A percentile compares a stretch with the other conserved stretches of the same genome.
Conservation (phyloP, 23 red algal species). For the Chondrus crispus region DNA sequence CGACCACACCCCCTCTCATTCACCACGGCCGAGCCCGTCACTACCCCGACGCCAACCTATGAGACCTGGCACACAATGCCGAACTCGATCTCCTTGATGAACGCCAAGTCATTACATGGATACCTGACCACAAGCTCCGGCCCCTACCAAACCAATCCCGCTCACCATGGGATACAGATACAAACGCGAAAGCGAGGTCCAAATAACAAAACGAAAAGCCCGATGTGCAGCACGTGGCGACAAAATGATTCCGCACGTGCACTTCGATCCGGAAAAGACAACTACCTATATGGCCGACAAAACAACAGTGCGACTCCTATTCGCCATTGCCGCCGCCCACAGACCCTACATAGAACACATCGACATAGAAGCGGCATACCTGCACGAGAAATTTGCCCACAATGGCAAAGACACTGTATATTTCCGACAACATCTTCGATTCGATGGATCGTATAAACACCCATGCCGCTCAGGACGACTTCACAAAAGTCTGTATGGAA, state of each 20-base stretch:
- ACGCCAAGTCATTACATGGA: neutral
- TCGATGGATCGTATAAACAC: too few species aligned
- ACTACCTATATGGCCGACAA: neutral
- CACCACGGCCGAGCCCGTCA: neutral
- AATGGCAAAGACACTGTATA: too few species aligned
- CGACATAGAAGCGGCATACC: neutral
- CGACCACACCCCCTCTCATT: too few species aligned
- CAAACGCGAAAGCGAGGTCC: neutral
- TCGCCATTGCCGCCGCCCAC: neutral
- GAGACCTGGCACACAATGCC: neutral
- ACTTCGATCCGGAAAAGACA: constrained; percentile 8
- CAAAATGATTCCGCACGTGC: neutral
- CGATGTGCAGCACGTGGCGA: neutral
- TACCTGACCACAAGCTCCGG: too few species aligned
- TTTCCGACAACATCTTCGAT: too few species aligned
- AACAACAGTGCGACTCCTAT: neutral
- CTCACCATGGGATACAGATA: neutral
- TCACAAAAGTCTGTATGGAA: too few species aligned
- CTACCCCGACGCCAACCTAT: constrained; percentile 1
- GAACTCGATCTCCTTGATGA: constrained; percentile 11
- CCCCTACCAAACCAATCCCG: neutral
- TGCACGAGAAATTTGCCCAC: too few species aligned
- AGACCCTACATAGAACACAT: neutral
- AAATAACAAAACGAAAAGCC: neutral
- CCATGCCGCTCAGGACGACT: too few species aligned